Percentiles rank a stretch among this genome's conserved stretches.
Evolutionary conservation across 164 flowering plant genomes (phyloP).

Genomic region (Vitis rupestris): DNA sequence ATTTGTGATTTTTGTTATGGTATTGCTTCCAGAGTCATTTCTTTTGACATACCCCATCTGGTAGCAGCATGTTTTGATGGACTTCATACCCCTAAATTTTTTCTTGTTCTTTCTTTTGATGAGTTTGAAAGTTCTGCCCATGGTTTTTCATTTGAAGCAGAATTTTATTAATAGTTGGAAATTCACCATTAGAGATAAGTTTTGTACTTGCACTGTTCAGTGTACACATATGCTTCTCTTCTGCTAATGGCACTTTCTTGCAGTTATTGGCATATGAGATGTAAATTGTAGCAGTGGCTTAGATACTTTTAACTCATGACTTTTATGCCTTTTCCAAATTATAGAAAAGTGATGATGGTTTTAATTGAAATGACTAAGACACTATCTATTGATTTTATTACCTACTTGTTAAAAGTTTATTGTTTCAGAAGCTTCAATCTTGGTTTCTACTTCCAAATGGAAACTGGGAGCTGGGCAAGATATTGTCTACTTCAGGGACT

Average conservation of each 20-base stretch:
- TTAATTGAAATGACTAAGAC: slow-evolving; percentile 9
- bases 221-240: not conserved
- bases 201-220: not conserved
- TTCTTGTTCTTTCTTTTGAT: too few species aligned
- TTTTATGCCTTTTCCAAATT: slow-evolving; percentile 2
- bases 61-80: not conserved
- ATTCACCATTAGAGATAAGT: not conserved
- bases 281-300: not conserved
- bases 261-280: slow-evolving; percentile 2
- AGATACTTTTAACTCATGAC: not conserved
- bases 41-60: not conserved
- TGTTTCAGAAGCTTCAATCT: slow-evolving; percentile 80
- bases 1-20: not conserved
- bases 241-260: slow-evolving; percentile 6
- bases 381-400: slow-evolving; percentile 17
- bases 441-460: slow-evolving; percentile 93
- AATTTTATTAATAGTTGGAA: not conserved
- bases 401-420: slow-evolving; percentile 30
- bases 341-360: not conserved
- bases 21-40: not conserved
- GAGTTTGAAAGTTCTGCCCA: too few species aligned
- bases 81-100: too few species aligned
- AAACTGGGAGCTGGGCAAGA: slow-evolving; percentile 79
- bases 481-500: slow-evolving; percentile 60
- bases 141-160: not conserved